These are phyloP conservation scores for Sporothrix globosa DNA, from an alignment of 2,329 filamentous ascomycete genomes.

Conservation along the genomic window DNA sequence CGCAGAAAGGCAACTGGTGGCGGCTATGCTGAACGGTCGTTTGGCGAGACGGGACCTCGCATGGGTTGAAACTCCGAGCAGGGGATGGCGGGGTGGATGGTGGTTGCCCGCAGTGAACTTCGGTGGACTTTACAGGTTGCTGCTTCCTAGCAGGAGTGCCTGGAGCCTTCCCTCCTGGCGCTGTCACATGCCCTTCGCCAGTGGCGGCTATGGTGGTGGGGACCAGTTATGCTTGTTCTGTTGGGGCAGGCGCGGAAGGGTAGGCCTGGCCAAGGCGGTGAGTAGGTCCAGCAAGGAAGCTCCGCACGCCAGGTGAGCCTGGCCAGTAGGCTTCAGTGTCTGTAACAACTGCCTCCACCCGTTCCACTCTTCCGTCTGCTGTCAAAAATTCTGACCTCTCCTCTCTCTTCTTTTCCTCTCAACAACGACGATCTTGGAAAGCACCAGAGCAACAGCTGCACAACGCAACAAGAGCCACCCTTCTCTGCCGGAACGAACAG, in stretches of 20 bases:
- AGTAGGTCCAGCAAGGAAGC: neutral
- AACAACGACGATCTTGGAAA: neutral
- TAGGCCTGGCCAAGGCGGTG: slow-evolving; percentile 17
- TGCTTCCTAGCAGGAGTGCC: neutral
- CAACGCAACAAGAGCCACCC: slow-evolving; percentile 4
- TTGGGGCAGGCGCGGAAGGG: neutral
- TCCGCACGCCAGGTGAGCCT: neutral
- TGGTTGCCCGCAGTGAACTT: neutral
- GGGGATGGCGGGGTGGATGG: slow-evolving; percentile 27
- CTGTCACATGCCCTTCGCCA: slow-evolving; percentile 23
- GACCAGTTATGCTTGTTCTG: slow-evolving; percentile 26
- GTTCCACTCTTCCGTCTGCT: neutral
- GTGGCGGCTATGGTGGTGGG: neutral
- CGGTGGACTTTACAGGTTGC: neutral
- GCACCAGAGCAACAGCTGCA: slow-evolving; percentile 1
- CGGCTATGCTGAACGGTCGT: neutral
- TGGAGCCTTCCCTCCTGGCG: neutral
- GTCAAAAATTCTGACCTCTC: slow-evolving; percentile 7
- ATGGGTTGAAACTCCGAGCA: slow-evolving; percentile 23
- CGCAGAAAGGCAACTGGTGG: slow-evolving; percentile 3
- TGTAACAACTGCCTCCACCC: neutral
- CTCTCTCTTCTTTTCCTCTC: neutral
- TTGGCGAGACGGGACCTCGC: neutral
- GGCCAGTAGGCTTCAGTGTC: neutral
- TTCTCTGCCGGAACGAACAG: too few species aligned